Percentiles rank a stretch among this genome's conserved stretches.
These are phyloP conservation scores for Termitomyces sp. DNA, from an alignment of 1,284 basidiomycete species.

Conservation along the genomic window DNA sequence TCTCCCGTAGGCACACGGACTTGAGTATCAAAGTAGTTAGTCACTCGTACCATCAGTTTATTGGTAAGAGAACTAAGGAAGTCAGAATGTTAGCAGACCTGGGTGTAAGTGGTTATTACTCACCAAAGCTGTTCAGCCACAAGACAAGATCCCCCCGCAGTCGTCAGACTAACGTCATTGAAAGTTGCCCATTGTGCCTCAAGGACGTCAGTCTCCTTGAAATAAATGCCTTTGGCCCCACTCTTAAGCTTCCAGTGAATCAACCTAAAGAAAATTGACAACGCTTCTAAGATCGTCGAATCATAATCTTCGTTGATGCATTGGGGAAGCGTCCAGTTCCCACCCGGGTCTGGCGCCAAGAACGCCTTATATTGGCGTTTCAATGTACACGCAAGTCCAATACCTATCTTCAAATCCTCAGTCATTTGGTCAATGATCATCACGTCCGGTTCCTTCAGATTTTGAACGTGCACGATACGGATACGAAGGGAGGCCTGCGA, in stretches of 20 bases:
- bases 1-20: conserved; percentile 67
- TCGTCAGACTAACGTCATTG: conserved; percentile 88
- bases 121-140: conserved; percentile 96
- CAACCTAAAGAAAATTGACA: conserved; percentile 90
- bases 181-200: conserved; percentile 97
- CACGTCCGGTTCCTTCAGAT: conserved; percentile 84
- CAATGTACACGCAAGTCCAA: conserved; percentile 90
- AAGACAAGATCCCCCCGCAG: conserved; percentile 84
- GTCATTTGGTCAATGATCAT: conserved; percentile 95
- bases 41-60: conserved; percentile 85
- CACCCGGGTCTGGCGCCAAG: conserved; percentile 78
- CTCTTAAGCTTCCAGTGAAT: conserved; percentile 96
- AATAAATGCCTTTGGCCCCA: conserved; percentile 87
- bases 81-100: neutral
- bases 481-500: conserved; percentile 89
- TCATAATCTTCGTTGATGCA: conserved; percentile 92
- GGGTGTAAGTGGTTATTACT: conserved; percentile 13
- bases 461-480: conserved; percentile 87
- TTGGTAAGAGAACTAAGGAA: conserved; percentile 74
- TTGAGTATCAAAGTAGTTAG: conserved; percentile 92
- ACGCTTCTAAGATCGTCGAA: conserved; percentile 80
- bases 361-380: conserved; percentile 93
- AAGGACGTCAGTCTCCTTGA: conserved; percentile 96
- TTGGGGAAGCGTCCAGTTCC: conserved; percentile 85
- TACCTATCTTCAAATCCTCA: conserved; percentile 88